phyloP scores from a whole-genome alignment of 164 flowering plant species.

The Sedum album region DNA sequence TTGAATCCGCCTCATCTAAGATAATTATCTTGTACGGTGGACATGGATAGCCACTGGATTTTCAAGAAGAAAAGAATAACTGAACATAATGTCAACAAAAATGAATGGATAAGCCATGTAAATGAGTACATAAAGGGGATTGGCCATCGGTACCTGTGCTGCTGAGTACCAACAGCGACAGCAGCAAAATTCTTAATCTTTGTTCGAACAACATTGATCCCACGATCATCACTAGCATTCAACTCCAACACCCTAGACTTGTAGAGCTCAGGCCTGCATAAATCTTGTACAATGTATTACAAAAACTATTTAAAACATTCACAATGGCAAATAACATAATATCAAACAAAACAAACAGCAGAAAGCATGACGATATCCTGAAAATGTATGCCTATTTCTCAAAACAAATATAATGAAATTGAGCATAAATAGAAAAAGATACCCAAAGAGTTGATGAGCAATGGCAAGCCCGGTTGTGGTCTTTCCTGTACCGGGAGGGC shows the following conservation, averaged over 20 bases:
- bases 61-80: conserved; percentile 3
- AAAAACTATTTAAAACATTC: too few species aligned
- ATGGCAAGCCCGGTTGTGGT: conserved; percentile 95
- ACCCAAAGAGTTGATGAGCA: conserved; percentile 90
- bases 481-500: conserved; percentile 98
- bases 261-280: conserved; percentile 92
- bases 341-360: too few species aligned
- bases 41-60: conserved; percentile 68
- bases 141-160: conserved; percentile 46
- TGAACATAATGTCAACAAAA: not conserved
- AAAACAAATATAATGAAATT: too few species aligned
- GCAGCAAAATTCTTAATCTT: conserved; percentile 95
- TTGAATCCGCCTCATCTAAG: conserved; percentile 97
- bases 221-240: conserved; percentile 99
- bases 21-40: conserved; percentile 92
- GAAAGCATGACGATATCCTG: too few species aligned
- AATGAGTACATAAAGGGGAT: not conserved
- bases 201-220: conserved; percentile 93
- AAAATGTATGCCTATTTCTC: too few species aligned
- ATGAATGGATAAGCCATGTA: not conserved
- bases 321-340: too few species aligned
- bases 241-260: conserved; percentile 90
- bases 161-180: conserved; percentile 77
- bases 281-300: too few species aligned
- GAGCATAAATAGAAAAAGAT: conserved; percentile 2